phyloP scores from a whole-genome alignment of 305 asterid genomes.

The Vinca major region DNA sequence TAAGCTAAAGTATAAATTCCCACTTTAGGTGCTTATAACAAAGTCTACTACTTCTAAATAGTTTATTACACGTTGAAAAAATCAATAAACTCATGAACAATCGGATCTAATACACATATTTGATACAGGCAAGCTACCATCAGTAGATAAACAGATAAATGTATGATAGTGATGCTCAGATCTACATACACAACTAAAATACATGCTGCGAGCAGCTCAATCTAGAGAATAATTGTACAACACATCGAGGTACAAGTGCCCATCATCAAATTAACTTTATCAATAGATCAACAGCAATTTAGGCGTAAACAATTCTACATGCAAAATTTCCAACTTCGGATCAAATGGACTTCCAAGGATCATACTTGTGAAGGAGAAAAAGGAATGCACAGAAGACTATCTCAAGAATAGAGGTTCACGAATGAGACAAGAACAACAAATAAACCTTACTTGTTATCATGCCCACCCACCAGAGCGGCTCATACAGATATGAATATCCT shows the following conservation, averaged over 20 bases:
- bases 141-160: background rate
- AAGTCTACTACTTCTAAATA: background rate
- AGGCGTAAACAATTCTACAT: background rate
- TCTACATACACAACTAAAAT: background rate
- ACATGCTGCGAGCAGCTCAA: background rate
- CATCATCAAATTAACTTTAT: background rate
- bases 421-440: background rate
- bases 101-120: background rate
- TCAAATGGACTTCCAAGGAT: background rate
- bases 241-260: background rate
- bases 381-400: background rate
- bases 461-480: slow-evolving; percentile 50
- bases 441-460: slow-evolving; percentile 36
- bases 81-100: background rate
- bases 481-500: slow-evolving; percentile 39
- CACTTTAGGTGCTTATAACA: background rate
- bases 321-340: background rate
- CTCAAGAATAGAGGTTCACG: background rate
- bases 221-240: background rate
- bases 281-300: background rate
- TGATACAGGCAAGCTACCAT: background rate
- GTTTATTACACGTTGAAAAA: background rate
- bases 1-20: background rate
- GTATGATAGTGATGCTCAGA: background rate
- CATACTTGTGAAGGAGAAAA: background rate